Percentiles rank a stretch among this genome's conserved stretches.
Conservation (phyloP, 805 yeast genomes). For the Yarrowia sp. region DNA sequence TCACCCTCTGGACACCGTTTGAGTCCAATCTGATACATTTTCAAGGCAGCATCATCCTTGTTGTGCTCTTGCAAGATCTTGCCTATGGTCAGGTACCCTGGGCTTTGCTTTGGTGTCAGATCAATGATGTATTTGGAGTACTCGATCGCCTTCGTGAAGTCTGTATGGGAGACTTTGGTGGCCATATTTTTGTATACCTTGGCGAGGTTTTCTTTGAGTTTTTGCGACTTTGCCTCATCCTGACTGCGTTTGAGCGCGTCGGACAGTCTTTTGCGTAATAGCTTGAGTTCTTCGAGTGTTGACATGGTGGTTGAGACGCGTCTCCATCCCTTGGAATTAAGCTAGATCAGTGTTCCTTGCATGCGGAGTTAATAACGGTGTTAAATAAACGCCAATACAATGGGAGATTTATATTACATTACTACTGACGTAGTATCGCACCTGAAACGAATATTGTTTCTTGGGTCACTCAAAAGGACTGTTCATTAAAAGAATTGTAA, state of each 20-base stretch:
- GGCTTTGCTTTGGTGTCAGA: not conserved
- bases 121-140: slow-evolving; percentile 7
- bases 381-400: too few relatives aligned
- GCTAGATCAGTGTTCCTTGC: too few relatives aligned
- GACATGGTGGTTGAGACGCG: slow-evolving; percentile 13
- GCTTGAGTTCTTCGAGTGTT: slow-evolving; percentile 10
- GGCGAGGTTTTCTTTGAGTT: slow-evolving; percentile 7
- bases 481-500: too few relatives aligned
- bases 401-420: too few relatives aligned
- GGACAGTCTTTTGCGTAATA: not conserved
- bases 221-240: not conserved
- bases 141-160: slow-evolving; percentile 11
- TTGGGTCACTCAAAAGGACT: too few relatives aligned
- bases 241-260: slow-evolving; percentile 1
- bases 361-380: too few relatives aligned
- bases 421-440: too few relatives aligned
- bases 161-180: not conserved
- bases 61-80: slow-evolving; percentile 7
- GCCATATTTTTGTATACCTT: slow-evolving; percentile 11
- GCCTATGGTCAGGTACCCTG: slow-evolving; percentile 13
- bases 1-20: not conserved
- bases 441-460: too few relatives aligned
- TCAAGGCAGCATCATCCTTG: slow-evolving; percentile 17
- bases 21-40: slow-evolving; percentile 12
- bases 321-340: too few relatives aligned